A percentile compares a stretch with the other conserved stretches of the same genome.
phyloP scores from a whole-genome alignment of 768 basidiomycete species.

The Termitomyces sp. region DNA sequence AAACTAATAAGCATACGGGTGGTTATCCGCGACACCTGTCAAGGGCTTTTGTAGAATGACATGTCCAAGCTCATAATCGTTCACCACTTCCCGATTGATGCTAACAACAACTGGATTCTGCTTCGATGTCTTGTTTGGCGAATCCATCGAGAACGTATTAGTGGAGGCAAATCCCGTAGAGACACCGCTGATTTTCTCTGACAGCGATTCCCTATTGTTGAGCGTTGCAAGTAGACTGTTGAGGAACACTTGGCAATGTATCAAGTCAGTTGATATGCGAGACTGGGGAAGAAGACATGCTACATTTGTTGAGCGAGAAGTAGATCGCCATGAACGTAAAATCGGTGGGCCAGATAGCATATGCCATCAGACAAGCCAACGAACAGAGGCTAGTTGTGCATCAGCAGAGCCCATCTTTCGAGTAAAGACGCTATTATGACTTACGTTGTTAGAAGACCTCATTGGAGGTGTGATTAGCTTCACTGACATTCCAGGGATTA shows the following conservation, averaged over 20 bases:
- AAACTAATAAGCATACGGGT: neutral
- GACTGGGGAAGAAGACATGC: neutral
- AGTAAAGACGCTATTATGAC: neutral
- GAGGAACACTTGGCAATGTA: slow-evolving; percentile 11
- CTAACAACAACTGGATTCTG: neutral
- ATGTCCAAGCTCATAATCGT: neutral
- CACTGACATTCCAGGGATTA: neutral
- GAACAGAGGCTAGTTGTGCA: slow-evolving; percentile 8
- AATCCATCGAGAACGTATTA: neutral
- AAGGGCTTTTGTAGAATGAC: neutral
- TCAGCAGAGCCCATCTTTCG: no score
- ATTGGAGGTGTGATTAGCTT: no score
- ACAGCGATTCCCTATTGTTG: slow-evolving; percentile 10
- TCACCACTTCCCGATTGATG: slow-evolving; percentile 1
- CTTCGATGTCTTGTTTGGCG: neutral
- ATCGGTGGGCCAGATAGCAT: slow-evolving; percentile 15
- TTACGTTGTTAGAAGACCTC: slow-evolving; percentile 12
- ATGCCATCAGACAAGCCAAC: slow-evolving; percentile 9
- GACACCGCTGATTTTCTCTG: slow-evolving; percentile 9
- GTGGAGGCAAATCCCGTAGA: neutral
- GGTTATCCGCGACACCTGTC: neutral
- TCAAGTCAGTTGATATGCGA: neutral
- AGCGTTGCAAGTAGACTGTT: slow-evolving; percentile 17
- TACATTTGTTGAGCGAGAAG: slow-evolving; percentile 16
- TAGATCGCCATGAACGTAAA: slow-evolving; percentile 17